Percentiles rank a stretch among this genome's conserved stretches.
These are phyloP conservation scores for Taiwanofungus camphoratus DNA, from an alignment of 1,284 basidiomycete species.

Conservation along the genomic window DNA sequence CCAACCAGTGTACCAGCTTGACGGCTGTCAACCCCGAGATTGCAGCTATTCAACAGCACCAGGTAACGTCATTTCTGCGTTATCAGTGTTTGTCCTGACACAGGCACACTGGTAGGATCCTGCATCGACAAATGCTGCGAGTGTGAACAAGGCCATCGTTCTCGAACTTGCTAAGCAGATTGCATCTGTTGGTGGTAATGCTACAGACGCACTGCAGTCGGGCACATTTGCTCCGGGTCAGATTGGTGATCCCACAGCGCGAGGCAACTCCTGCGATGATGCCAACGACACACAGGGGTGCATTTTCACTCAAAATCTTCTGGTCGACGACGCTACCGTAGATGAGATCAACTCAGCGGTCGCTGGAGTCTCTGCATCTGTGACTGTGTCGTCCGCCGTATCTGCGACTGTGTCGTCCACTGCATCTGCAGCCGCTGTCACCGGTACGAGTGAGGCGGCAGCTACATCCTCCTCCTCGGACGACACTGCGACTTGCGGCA, in stretches of 20 bases:
- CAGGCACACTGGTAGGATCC: conserved; percentile 42
- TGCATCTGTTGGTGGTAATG: conserved; percentile 56
- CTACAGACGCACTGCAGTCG: conserved; percentile 52
- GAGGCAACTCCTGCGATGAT: conserved; percentile 47
- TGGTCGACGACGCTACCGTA: conserved; percentile 52
- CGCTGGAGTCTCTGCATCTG: conserved; percentile 22
- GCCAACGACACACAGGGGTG: conserved; percentile 51
- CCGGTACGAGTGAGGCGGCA: conserved; percentile 9
- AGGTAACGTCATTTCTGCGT: conserved; percentile 19
- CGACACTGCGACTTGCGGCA: conserved; percentile 3
- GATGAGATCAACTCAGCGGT: conserved; percentile 56
- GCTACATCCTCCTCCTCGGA: conserved; percentile 10
- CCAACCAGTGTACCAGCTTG: conserved; percentile 47
- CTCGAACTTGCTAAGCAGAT: conserved; percentile 61
- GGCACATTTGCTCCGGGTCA: conserved; percentile 62
- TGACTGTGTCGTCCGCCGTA: too few relatives aligned
- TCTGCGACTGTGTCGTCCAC: too few relatives aligned
- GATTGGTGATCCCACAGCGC: conserved; percentile 42
- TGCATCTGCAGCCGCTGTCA: conserved; percentile 10
- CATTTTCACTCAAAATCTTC: conserved; percentile 57
- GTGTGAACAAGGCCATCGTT: conserved; percentile 55
- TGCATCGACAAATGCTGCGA: conserved; percentile 51
- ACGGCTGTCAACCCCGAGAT: conserved; percentile 62
- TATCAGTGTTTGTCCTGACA: background rate
- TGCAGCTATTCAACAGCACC: conserved; percentile 61